These are phyloP conservation scores for Ilex aquifolium DNA, from an alignment of 257 asterid genomes.

Conservation along the genomic window DNA sequence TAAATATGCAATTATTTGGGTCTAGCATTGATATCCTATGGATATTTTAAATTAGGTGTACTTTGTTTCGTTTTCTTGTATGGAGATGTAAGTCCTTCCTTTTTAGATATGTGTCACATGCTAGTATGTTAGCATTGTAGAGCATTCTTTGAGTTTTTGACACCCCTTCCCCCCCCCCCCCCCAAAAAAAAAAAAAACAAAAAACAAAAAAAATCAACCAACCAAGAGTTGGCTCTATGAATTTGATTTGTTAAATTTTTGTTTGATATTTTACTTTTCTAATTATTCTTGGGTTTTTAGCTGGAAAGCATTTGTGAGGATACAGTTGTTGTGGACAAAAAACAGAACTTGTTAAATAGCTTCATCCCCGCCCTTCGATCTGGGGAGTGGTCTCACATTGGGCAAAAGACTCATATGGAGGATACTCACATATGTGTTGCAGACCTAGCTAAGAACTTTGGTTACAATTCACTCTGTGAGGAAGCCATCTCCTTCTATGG, in stretches of 20 bases:
- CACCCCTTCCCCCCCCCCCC: no score
- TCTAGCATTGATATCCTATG: no score
- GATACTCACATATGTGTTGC: constrained; percentile 83
- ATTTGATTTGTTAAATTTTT: neutral
- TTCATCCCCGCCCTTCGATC: constrained; percentile 66
- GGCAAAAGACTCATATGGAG: constrained; percentile 71
- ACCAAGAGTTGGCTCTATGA: no score
- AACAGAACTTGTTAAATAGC: constrained; percentile 24
- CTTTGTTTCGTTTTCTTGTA: no score
- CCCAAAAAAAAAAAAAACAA: no score
- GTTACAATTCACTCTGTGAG: constrained; percentile 37
- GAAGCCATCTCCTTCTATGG: constrained; percentile 91
- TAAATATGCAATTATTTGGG: no score
- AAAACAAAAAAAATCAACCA: no score
- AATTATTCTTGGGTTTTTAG: constrained; percentile 24
- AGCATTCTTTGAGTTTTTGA: no score
- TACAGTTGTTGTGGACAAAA: constrained; percentile 35
- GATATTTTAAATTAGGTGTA: no score
- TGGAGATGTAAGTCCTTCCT: no score
- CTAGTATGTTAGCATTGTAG: no score
- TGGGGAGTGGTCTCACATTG: constrained; percentile 85
- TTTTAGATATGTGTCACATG: no score
- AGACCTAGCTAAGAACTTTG: constrained; percentile 62
- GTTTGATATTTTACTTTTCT: constrained; percentile 1
- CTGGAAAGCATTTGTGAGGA: constrained; percentile 78